A percentile compares a stretch with the other conserved stretches of the same genome.
phyloP scores from a whole-genome alignment of 208 protist species.

The Spongospora subterranea region DNA sequence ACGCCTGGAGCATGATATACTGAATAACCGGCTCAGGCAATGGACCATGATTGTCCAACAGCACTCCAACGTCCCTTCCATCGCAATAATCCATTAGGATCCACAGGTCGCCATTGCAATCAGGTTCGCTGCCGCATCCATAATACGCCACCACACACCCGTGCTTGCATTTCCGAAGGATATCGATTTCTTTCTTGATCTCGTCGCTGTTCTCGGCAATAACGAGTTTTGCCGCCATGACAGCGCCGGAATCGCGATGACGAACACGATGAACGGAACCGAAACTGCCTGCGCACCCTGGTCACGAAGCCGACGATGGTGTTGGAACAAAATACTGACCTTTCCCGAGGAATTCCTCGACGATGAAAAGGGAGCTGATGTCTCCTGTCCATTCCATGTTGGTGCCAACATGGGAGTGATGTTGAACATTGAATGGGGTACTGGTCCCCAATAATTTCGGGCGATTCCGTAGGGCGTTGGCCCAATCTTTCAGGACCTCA shows the following conservation, averaged over 20 bases:
- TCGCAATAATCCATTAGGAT: slow-evolving; percentile 60
- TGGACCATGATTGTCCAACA: neutral
- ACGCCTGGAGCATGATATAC: slow-evolving; percentile 43
- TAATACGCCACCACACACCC: slow-evolving; percentile 55
- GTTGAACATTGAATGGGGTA: slow-evolving; percentile 60
- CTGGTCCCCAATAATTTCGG: neutral
- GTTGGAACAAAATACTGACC: too few relatives aligned
- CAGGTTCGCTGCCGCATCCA: slow-evolving; percentile 56
- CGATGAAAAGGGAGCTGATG: slow-evolving; percentile 2
- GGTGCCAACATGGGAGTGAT: slow-evolving; percentile 48
- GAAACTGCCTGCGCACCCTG: too few relatives aligned
- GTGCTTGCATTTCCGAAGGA: slow-evolving; percentile 62
- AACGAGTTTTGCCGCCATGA: slow-evolving; percentile 37
- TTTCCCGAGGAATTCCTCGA: slow-evolving; percentile 52
- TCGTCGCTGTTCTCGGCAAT: slow-evolving; percentile 29
- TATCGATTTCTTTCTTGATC: slow-evolving; percentile 52
- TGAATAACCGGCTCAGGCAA: slow-evolving; percentile 26
- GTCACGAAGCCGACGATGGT: too few relatives aligned
- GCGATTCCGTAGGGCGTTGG: neutral
- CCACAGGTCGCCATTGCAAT: slow-evolving; percentile 45
- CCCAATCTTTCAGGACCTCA: neutral
- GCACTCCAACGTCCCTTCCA: neutral
- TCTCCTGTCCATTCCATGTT: slow-evolving; percentile 59
- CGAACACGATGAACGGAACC: slow-evolving; percentile 26
- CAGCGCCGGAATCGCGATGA: slow-evolving; percentile 34